phyloP scores from a whole-genome alignment of 345 rosid genomes.

The Pelargonium nanum region DNA sequence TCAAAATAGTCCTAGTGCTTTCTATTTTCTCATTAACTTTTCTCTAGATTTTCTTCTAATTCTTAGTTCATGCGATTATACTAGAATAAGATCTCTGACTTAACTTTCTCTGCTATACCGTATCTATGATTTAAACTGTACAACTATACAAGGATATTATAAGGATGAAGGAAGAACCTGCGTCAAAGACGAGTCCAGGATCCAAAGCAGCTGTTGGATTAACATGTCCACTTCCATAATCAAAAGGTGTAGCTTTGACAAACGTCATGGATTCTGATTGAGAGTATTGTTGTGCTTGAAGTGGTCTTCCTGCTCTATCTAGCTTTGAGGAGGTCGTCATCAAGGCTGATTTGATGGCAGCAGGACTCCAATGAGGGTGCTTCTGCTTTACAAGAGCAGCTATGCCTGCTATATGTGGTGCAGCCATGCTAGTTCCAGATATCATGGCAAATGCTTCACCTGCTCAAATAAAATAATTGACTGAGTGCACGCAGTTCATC shows the following conservation, averaged over 20 bases:
- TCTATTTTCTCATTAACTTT: too few relatives aligned
- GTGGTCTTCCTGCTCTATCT: slow-evolving; percentile 86
- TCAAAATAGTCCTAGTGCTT: too few relatives aligned
- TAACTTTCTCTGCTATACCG: too few relatives aligned
- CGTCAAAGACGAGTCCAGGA: slow-evolving; percentile 91
- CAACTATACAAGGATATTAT: neutral
- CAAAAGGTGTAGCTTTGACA: slow-evolving; percentile 81
- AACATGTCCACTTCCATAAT: slow-evolving; percentile 96
- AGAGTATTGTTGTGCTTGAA: slow-evolving; percentile 86
- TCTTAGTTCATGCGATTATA: too few relatives aligned
- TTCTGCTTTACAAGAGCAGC: slow-evolving; percentile 97
- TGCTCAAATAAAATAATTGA: slow-evolving; percentile 25
- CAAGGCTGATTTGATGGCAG: slow-evolving; percentile 91
- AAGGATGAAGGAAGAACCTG: slow-evolving; percentile 35
- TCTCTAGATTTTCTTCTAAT: too few relatives aligned
- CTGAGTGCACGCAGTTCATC: slow-evolving; percentile 2
- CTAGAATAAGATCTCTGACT: neutral
- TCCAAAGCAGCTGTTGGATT: slow-evolving; percentile 91
- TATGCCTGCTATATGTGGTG: slow-evolving; percentile 97
- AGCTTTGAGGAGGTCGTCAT: slow-evolving; percentile 81
- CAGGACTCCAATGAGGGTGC: slow-evolving; percentile 95
- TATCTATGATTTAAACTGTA: too few relatives aligned
- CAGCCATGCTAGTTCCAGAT: slow-evolving; percentile 99
- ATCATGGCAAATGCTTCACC: slow-evolving; percentile 95
- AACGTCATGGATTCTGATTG: slow-evolving; percentile 70